phyloP scores from a whole-genome alignment of 2,329 filamentous ascomycete species.

The Aspergillus sp. region DNA sequence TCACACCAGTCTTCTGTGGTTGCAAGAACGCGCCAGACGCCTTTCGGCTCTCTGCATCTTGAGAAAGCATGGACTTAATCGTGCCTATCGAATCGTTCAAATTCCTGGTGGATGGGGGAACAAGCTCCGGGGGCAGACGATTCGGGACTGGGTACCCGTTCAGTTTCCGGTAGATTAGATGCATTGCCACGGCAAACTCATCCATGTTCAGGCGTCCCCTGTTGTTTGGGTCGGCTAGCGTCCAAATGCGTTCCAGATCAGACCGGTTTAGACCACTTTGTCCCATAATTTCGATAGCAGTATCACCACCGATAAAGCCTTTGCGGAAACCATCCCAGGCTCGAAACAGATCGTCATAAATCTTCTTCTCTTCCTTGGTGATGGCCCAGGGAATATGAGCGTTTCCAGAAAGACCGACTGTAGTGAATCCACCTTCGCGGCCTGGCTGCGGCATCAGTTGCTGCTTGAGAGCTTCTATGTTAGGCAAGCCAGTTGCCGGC shows the following conservation, averaged over 20 bases:
- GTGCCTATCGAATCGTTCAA: conserved; percentile 90
- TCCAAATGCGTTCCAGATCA: conserved; percentile 93
- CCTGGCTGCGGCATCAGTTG: conserved; percentile 98
- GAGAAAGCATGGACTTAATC: conserved; percentile 83
- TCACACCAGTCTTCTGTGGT: conserved; percentile 96
- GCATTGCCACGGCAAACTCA: conserved; percentile 98
- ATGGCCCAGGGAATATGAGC: conserved; percentile 98
- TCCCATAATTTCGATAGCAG: conserved; percentile 94
- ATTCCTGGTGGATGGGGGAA: conserved; percentile 92
- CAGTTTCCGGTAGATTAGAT: conserved; percentile 95
- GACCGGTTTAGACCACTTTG: conserved; percentile 91
- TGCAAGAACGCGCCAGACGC: conserved; percentile 85
- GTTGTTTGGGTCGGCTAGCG: conserved; percentile 88
- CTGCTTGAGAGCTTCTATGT: conserved; percentile 87
- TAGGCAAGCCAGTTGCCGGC: conserved; percentile 83
- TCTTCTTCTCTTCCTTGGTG: conserved; percentile 96
- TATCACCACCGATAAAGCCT: conserved; percentile 86
- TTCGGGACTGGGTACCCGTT: conserved; percentile 93
- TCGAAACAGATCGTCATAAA: conserved; percentile 92
- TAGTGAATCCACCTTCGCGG: conserved; percentile 82
- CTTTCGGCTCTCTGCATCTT: conserved; percentile 88
- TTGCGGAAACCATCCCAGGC: conserved; percentile 96
- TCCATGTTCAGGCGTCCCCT: conserved; percentile 93
- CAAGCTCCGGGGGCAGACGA: conserved; percentile 83
- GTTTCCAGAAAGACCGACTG: conserved; percentile 84